A percentile compares a stretch with the other conserved stretches of the same genome.
These are phyloP conservation scores for Dichotomopilus funicola DNA, from an alignment of 2,329 filamentous ascomycete genomes.

Conservation along the genomic window DNA sequence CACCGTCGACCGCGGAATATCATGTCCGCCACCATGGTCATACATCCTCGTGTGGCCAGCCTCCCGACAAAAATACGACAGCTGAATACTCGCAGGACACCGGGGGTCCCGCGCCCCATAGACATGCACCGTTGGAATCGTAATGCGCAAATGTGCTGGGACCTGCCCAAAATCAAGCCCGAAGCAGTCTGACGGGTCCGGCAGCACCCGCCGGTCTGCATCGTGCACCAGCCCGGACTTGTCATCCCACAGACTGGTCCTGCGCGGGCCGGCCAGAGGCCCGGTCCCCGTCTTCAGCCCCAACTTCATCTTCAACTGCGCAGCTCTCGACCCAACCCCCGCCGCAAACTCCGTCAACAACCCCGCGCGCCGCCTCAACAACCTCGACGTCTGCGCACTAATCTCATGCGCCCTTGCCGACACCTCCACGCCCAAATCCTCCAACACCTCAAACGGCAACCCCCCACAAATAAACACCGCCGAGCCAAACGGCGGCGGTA, in stretches of 20 bases:
- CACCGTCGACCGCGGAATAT: constrained; percentile 31
- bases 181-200: constrained; percentile 27
- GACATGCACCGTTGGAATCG: constrained; percentile 33
- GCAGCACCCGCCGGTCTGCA: constrained; percentile 18
- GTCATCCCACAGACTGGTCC: constrained; percentile 29
- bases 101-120: constrained; percentile 33
- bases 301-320: constrained; percentile 23
- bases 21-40: constrained; percentile 34
- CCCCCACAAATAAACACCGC: constrained; percentile 37
- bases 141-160: constrained; percentile 26
- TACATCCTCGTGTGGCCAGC: constrained; percentile 26
- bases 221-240: constrained; percentile 29
- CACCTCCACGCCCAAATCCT: constrained; percentile 31
- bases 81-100: constrained; percentile 31
- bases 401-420: constrained; percentile 28
- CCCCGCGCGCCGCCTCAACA: constrained; percentile 24
- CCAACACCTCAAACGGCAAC: constrained; percentile 30
- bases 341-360: too few relatives aligned
- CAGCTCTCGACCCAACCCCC: constrained; percentile 15
- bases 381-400: constrained; percentile 21
- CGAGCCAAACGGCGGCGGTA: constrained; percentile 31
- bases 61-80: constrained; percentile 28
- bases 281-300: constrained; percentile 26
- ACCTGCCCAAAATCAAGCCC: constrained; percentile 31
- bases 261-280: too few relatives aligned